Evolutionary conservation across 2,329 filamentous ascomycete species (phyloP), one percentile per base, ranked within the genome.

Genomic region (Decorospora gaudefroyi): DNA sequence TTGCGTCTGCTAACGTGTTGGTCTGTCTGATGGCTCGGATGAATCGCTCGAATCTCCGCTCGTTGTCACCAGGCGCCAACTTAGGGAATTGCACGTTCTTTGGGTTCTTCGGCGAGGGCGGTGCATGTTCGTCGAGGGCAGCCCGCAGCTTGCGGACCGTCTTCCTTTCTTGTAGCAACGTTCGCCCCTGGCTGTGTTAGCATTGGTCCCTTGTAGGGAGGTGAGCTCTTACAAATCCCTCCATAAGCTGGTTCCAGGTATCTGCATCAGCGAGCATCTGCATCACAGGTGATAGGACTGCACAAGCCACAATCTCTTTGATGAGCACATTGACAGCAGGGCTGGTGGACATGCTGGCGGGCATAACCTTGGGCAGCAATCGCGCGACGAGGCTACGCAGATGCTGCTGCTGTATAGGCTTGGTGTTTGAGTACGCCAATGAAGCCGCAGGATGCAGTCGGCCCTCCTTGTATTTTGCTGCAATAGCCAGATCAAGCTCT

Each of bases 161-260:
- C 52, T 95, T 97, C 25, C 95, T 84, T 68, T 99, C 95, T 69
- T 97, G 93, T 28, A 99, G 78, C 75, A 95, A 86, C 17, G 87
- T 86, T 35, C 88, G 85, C 12, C 90, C 87, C 70, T 86, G 32
- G 1, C 3, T 3, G 2, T 18, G 44, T 68, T 35, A 68, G 57
- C 17, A 12, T 23, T 8, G 3, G 15, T 28, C 9, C n/a, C 32
- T n/a, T 3, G 16, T 6, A 23, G 4, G 18, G 55, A 72, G 23
- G 15, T 6, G 16, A 23, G 15, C 21, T 35, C 67, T 59, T 58
- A 69, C 85, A 70, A 87, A 90, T 42, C 86, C 91, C 70, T 97
- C 92, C 79, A 97, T 90, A 47, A 96, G 72, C 69, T 96, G 91
- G 62, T 99, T 97, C 92, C 92, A 99, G 6, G 87, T 95, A 73